A percentile compares a stretch with the other conserved stretches of the same genome.
Evolutionary conservation across 305 asterid genomes (phyloP).

Genomic region (Fraxinus sp.): DNA sequence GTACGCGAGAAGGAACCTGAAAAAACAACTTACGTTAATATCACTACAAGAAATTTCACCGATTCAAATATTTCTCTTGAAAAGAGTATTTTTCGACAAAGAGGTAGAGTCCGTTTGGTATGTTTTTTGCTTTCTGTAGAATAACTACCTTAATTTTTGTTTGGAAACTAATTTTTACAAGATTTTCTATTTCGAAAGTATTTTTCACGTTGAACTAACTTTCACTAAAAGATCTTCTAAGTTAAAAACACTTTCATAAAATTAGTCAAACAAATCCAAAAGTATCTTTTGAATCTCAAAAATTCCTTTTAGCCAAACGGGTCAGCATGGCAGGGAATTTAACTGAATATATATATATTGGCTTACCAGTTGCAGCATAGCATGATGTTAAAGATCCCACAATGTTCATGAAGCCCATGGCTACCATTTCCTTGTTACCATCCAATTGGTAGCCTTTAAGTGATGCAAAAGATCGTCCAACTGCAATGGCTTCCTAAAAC

Average conservation of each 20-base stretch:
- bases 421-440: constrained; percentile 83
- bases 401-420: constrained; percentile 71
- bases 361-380: constrained; percentile 66
- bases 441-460: constrained; percentile 69
- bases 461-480: constrained; percentile 77
- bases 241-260: too few species aligned
- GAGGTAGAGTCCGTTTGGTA: too few species aligned
- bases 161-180: too few species aligned
- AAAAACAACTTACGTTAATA: neutral
- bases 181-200: too few species aligned
- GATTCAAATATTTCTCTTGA: neutral
- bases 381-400: constrained; percentile 77
- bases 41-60: neutral
- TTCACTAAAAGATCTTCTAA: too few species aligned
- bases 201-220: too few species aligned
- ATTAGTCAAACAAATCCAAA: too few species aligned
- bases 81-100: neutral
- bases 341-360: neutral
- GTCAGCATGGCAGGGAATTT: neutral
- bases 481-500: constrained; percentile 75
- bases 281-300: too few species aligned
- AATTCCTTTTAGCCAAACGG: too few species aligned
- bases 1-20: constrained; percentile 81
- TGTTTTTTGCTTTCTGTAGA: too few species aligned
- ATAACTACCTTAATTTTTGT: too few species aligned